A percentile compares a stretch with the other conserved stretches of the same genome.
phyloP scores from a whole-genome alignment of 1,284 basidiomycete genomes.

The Leccinum cinnamomeum region DNA sequence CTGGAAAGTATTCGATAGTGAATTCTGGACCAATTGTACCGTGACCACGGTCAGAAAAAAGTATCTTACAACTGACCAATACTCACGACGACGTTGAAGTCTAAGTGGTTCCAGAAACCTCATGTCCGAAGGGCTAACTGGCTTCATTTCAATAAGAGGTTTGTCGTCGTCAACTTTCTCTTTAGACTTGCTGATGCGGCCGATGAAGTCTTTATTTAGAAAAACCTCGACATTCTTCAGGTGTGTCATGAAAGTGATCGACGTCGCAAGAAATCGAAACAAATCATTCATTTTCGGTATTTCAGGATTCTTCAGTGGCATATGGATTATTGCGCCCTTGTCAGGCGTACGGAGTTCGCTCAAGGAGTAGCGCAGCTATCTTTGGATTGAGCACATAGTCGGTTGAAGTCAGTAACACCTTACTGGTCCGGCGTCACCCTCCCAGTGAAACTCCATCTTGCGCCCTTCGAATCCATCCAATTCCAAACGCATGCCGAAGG shows the following conservation, averaged over 20 bases:
- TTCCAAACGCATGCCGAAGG: too few relatives aligned
- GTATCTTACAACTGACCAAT: too few relatives aligned
- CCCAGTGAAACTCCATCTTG: not conserved
- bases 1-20: not conserved
- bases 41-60: not conserved
- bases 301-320: slow-evolving; percentile 79
- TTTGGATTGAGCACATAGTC: not conserved
- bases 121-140: too few relatives aligned
- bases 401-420: not conserved
- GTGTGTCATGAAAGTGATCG: too few relatives aligned
- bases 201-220: too few relatives aligned
- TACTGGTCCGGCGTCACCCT: not conserved
- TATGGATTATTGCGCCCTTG: slow-evolving; percentile 84
- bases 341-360: slow-evolving; percentile 49
- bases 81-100: too few relatives aligned
- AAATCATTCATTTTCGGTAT: slow-evolving; percentile 59
- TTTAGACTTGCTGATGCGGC: too few relatives aligned
- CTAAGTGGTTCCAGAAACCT: too few relatives aligned
- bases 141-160: too few relatives aligned
- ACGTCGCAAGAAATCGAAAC: too few relatives aligned
- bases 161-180: too few relatives aligned
- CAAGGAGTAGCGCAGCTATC: slow-evolving; percentile 38
- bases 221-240: too few relatives aligned
- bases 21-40: not conserved
- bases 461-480: not conserved